Base-by-base conservation (phyloP, 768 basidiomycete species). In the Mycena leptocephala region DNA sequence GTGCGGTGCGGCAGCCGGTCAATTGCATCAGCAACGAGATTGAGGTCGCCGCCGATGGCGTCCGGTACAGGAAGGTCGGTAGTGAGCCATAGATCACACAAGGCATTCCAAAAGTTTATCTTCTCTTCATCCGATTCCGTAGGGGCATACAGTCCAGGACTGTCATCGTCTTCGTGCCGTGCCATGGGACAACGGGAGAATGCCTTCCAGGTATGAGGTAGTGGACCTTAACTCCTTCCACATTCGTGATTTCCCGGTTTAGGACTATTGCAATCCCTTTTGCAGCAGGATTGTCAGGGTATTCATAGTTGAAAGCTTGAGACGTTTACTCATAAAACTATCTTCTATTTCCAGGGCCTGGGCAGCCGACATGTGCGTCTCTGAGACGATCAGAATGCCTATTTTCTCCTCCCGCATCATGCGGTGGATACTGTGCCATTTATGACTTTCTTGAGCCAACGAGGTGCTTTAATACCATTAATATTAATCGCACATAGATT, bases 221-320 rank as follows among this genome's bases (percentile, higher is more conserved):
- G 9, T 37, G 33, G 16, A 33, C 18, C 35, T 35, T 33, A 7
- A 33, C 30, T n/a, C n/a, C n/a, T n/a, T n/a, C n/a, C n/a, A n/a
- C n/a, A n/a, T n/a, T n/a, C n/a, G n/a, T n/a, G n/a, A 59, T 33
- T 59, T 59, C 58, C 30, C 58, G 13, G 33, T 75, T 75, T 4
- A 75, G 48, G 3, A 75, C 74, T 24, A 76, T 37, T 9, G 75
- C 75, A 2, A 76, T 53, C 1, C 70, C 70, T 28, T 63, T 62
- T 13, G 59, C 30, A 2, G 59, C 22, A 1, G 70, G 39, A n/a
- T 72, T 53, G 0, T 62, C 46, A 18, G 43, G 68, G 26, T 70
- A 63, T 24, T 43, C 18, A 1, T 28, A 72, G n/a, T 72, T 61
- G 32, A 72, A 51, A 72, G 6, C 6, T 33, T 41, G 14, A 70